A percentile compares a stretch with the other conserved stretches of the same genome.
Evolutionary conservation across 306 rosid species (phyloP).

Genomic region (Lathyrus oleraceus): DNA sequence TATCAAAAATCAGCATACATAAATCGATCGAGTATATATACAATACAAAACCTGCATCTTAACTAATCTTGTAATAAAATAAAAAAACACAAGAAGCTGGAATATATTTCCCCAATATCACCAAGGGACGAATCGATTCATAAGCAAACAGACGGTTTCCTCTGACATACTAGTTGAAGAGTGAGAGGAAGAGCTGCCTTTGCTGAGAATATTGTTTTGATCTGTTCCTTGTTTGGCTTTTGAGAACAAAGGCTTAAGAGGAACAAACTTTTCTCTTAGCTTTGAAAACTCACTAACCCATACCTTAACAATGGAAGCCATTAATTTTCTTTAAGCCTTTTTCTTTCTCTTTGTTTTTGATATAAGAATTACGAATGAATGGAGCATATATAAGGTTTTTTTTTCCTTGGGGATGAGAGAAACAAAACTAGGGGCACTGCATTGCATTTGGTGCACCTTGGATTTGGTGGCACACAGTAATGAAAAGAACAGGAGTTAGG

Average conservation of each 20-base stretch:
- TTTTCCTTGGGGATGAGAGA: neutral
- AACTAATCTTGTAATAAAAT: neutral
- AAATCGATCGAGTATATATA: neutral
- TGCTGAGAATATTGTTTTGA: constrained; percentile 24
- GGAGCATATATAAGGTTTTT: neutral
- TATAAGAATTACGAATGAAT: neutral
- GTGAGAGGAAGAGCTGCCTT: constrained; percentile 2
- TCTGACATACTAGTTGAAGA: constrained; percentile 56
- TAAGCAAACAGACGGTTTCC: constrained; percentile 63
- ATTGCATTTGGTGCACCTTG: constrained; percentile 19
- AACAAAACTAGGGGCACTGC: constrained; percentile 24
- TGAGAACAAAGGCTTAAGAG: constrained; percentile 33
- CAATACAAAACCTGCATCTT: neutral
- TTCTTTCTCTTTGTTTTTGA: neutral
- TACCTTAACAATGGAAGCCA: constrained; percentile 67
- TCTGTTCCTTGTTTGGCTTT: constrained; percentile 41
- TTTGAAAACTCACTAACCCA: constrained; percentile 74
- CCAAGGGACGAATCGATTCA: constrained; percentile 86
- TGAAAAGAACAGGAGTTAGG: no score
- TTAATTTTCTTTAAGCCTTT: constrained; percentile 22
- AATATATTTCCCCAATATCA: constrained; percentile 33
- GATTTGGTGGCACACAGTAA: constrained; percentile 49
- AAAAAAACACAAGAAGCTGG: neutral
- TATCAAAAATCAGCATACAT: constrained; percentile 1
- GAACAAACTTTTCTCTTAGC: constrained; percentile 53